Conservation (phyloP, 116 monocot species). For the Cymodocea nodosa region DNA sequence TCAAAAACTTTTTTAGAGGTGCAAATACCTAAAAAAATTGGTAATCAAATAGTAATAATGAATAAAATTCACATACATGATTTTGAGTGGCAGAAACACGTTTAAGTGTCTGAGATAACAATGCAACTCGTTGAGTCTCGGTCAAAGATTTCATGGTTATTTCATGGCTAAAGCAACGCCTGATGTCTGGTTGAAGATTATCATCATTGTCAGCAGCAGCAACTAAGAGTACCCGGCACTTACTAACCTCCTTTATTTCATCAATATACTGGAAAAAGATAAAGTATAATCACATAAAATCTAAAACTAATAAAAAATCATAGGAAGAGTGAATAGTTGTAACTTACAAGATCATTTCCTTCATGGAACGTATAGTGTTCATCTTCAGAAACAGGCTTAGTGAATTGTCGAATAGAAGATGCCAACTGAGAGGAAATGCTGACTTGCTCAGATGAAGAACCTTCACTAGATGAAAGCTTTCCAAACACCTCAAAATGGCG, state of each 20-base stretch:
- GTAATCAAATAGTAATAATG: too few species aligned
- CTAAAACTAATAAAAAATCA: too few species aligned
- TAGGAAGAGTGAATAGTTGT: background rate
- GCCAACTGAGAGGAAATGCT: conserved; percentile 53
- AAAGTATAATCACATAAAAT: background rate
- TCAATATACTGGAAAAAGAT: conserved; percentile 27
- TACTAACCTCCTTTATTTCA: conserved; percentile 29
- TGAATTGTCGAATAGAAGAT: conserved; percentile 64
- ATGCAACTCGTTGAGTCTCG: conserved; percentile 45
- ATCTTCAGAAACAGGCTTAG: conserved; percentile 37
- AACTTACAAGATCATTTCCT: conserved; percentile 34
- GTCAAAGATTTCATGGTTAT: conserved; percentile 52
- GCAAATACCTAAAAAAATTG: too few species aligned
- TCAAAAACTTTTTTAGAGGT: background rate
- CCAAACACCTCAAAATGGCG: conserved; percentile 71
- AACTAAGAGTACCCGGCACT: conserved; percentile 47
- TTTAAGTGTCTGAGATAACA: conserved; percentile 48
- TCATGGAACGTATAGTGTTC: conserved; percentile 10
- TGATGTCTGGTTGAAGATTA: conserved; percentile 45
- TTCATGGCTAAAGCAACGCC: conserved; percentile 92
- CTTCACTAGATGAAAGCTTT: conserved; percentile 59
- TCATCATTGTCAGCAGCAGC: conserved; percentile 65
- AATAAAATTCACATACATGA: too few species aligned
- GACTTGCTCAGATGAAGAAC: conserved; percentile 53
- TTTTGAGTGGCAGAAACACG: conserved; percentile 21